Evolutionary conservation across 2,329 filamentous ascomycete species (phyloP).

Genomic region (Aphanoascus verrucosus): DNA sequence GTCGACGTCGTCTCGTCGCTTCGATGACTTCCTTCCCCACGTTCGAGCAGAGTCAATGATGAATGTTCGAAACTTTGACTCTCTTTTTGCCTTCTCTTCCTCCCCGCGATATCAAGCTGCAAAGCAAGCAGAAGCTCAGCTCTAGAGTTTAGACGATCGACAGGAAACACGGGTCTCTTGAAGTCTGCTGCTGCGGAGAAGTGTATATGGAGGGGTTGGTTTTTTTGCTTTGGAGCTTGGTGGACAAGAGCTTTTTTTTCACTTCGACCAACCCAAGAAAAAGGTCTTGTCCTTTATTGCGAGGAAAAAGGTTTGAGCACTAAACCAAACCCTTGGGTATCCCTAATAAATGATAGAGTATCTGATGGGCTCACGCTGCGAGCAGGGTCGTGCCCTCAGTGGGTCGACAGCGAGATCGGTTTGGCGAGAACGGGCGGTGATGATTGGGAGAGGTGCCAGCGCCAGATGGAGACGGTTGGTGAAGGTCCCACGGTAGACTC

Average conservation of each 20-base stretch:
- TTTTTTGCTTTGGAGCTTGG: not conserved
- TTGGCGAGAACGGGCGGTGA: constrained; percentile 5
- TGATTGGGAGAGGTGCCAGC: constrained; percentile 6
- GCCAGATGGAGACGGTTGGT: constrained; percentile 4
- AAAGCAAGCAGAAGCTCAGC: constrained; percentile 1
- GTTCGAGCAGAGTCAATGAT: not conserved
- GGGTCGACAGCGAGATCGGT: constrained; percentile 2
- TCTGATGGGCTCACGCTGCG: constrained; percentile 1
- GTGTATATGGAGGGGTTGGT: constrained; percentile 5
- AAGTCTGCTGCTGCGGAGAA: not conserved
- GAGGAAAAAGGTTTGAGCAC: constrained; percentile 10
- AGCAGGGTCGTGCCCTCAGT: constrained; percentile 5
- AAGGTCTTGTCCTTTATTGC: not conserved
- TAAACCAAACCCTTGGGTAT: constrained; percentile 10
- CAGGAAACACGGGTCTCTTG: constrained; percentile 1
- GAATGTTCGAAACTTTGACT: not conserved
- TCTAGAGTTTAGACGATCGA: constrained; percentile 9
- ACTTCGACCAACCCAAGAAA: not conserved
- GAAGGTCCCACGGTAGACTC: constrained; percentile 3
- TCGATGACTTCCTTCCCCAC: not conserved
- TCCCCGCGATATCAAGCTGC: constrained; percentile 3
- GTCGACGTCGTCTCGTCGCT: not conserved
- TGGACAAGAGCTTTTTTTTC: not conserved
- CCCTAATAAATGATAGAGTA: constrained; percentile 7
- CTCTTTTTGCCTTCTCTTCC: not conserved